These are phyloP conservation scores for Ramaria sp. DNA, from an alignment of 768 basidiomycete species.

Conservation along the genomic window DNA sequence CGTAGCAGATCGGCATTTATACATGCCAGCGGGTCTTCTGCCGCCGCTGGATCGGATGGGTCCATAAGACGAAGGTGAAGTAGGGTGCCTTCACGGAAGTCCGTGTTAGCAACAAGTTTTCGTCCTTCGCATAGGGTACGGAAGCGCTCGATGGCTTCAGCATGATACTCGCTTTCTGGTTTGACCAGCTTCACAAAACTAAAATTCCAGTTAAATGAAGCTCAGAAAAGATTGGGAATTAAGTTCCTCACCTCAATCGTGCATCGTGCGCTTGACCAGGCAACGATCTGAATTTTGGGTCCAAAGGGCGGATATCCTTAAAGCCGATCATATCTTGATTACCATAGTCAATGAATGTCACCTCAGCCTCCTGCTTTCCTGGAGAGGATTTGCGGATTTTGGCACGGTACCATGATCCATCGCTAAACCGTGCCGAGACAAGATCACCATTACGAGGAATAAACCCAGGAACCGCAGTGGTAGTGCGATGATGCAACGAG, in stretches of 20 bases:
- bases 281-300: constrained; percentile 79
- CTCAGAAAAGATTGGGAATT: too few relatives aligned
- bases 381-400: constrained; percentile 80
- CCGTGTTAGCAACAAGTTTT: constrained; percentile 92
- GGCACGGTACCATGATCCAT: constrained; percentile 94
- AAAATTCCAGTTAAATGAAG: too few relatives aligned
- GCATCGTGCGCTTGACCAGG: constrained; percentile 94
- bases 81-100: constrained; percentile 66
- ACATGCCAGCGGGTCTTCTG: constrained; percentile 59
- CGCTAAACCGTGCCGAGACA: constrained; percentile 90
- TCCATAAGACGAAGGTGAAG: constrained; percentile 92
- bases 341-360: constrained; percentile 92
- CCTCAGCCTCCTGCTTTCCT: constrained; percentile 86
- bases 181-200: constrained; percentile 84
- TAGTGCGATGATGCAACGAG: constrained; percentile 69
- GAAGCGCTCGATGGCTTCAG: constrained; percentile 82
- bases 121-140: constrained; percentile 79
- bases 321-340: constrained; percentile 87
- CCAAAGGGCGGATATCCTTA: constrained; percentile 78
- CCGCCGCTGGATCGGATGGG: constrained; percentile 58
- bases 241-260: constrained; percentile 72
- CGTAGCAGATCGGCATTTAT: constrained; percentile 85
- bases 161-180: constrained; percentile 75
- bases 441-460: constrained; percentile 78
- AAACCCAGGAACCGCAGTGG: constrained; percentile 50